Percentiles rank a stretch among this genome's conserved stretches.
Evolutionary conservation across 331 rosid genomes (phyloP).

Genomic region (Telfairia occidentalis): DNA sequence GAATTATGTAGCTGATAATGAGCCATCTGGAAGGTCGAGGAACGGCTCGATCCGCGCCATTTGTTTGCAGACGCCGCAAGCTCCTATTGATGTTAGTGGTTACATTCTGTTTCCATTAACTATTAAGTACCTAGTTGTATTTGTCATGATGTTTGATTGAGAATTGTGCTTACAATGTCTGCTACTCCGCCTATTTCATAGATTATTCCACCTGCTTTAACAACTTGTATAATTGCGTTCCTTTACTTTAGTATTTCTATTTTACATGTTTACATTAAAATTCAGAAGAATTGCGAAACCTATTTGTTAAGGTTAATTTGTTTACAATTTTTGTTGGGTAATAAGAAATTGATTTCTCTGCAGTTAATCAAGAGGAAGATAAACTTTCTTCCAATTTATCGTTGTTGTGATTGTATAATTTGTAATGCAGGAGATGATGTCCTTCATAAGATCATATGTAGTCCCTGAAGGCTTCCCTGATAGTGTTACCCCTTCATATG

Average conservation of each 20-base stretch:
- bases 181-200: neutral
- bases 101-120: neutral
- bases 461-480: constrained; percentile 89
- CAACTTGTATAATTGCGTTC: neutral
- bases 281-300: neutral
- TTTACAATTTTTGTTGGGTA: neutral
- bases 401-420: neutral
- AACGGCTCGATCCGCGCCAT: constrained; percentile 54
- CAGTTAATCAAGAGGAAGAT: neutral
- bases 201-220: neutral
- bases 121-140: neutral
- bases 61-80: constrained; percentile 45
- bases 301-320: neutral
- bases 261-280: neutral
- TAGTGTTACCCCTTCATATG: constrained; percentile 78
- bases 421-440: constrained; percentile 37
- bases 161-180: neutral
- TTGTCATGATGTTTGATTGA: neutral
- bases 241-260: neutral
- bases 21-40: constrained; percentile 37
- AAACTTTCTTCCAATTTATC: neutral
- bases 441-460: constrained; percentile 67
- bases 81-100: constrained; percentile 48
- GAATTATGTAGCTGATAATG: constrained; percentile 61
- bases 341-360: neutral